Conservation (phyloP, 2,329 filamentous ascomycete species). For the Penicillium capsulatum region DNA sequence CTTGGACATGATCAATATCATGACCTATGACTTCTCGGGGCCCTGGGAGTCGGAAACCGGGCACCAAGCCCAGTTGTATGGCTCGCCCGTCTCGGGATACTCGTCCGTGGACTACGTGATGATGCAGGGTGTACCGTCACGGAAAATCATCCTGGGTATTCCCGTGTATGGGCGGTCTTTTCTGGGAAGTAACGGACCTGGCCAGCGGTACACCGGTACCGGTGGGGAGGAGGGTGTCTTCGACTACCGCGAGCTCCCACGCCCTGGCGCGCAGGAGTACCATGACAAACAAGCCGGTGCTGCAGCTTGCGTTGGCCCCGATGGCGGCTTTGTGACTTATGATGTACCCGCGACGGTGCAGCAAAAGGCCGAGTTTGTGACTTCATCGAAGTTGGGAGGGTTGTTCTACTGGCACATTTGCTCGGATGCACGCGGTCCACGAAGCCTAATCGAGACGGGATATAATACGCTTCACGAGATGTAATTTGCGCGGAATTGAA, state of each 20-base stretch:
- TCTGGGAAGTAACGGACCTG: conserved; percentile 59
- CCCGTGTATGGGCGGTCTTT: conserved; percentile 74
- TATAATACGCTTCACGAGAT: conserved; percentile 52
- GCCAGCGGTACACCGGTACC: conserved; percentile 53
- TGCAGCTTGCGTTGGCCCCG: conserved; percentile 65
- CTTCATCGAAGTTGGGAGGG: conserved; percentile 66
- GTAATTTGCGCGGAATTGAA: conserved; percentile 11
- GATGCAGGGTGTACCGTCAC: conserved; percentile 60
- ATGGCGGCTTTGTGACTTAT: conserved; percentile 75
- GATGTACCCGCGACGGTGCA: conserved; percentile 73
- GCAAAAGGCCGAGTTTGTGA: conserved; percentile 70
- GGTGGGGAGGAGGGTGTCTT: conserved; percentile 66
- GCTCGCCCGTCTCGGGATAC: conserved; percentile 57
- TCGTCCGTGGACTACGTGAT: conserved; percentile 63
- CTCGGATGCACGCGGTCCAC: conserved; percentile 57
- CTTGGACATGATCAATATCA: conserved; percentile 72
- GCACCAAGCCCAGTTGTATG: conserved; percentile 72
- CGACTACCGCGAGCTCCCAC: conserved; percentile 67
- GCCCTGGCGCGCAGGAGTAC: conserved; percentile 57
- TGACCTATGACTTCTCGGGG: conserved; percentile 75
- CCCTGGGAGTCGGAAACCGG: conserved; percentile 64
- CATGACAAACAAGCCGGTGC: conserved; percentile 65
- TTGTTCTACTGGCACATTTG: conserved; percentile 81
- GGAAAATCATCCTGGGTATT: conserved; percentile 71
- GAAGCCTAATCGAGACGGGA: conserved; percentile 59